Percentiles rank a stretch among this genome's conserved stretches.
phyloP scores from a whole-genome alignment of 2,329 filamentous ascomycete genomes.

The Aspergillus cejpii region DNA sequence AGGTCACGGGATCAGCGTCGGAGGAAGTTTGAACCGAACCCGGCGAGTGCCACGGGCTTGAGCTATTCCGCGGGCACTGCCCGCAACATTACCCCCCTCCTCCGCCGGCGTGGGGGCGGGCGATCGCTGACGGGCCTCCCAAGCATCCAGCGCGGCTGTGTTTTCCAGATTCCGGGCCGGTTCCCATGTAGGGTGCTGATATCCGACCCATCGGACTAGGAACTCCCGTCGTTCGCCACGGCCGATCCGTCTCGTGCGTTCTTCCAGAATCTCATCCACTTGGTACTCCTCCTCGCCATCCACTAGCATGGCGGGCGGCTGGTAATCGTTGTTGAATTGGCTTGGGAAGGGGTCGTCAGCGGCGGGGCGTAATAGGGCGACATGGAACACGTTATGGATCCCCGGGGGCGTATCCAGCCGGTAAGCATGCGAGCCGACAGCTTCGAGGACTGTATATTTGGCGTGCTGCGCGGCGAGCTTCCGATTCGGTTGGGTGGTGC shows the following conservation, averaged over 20 bases:
- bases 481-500: neutral
- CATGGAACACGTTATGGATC: neutral
- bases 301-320: constrained; percentile 1
- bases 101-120: too few species aligned
- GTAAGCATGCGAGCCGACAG: neutral
- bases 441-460: neutral
- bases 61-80: too few species aligned
- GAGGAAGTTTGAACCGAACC: too few species aligned
- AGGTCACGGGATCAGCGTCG: too few species aligned
- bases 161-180: too few species aligned
- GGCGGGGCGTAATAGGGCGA: neutral
- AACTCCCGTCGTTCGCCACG: neutral
- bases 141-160: too few species aligned
- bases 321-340: neutral
- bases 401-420: neutral
- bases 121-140: too few species aligned
- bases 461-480: neutral
- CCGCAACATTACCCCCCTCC: too few species aligned
- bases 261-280: neutral
- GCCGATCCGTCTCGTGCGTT: neutral
- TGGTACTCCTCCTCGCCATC: constrained; percentile 1
- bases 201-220: too few species aligned
- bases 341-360: constrained; percentile 2
- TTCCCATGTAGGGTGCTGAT: too few species aligned
- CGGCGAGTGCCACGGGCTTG: too few species aligned